These are phyloP conservation scores for Candida pseudocylindracea DNA, from an alignment of 1,139 yeast genomes.

Conservation along the genomic window DNA sequence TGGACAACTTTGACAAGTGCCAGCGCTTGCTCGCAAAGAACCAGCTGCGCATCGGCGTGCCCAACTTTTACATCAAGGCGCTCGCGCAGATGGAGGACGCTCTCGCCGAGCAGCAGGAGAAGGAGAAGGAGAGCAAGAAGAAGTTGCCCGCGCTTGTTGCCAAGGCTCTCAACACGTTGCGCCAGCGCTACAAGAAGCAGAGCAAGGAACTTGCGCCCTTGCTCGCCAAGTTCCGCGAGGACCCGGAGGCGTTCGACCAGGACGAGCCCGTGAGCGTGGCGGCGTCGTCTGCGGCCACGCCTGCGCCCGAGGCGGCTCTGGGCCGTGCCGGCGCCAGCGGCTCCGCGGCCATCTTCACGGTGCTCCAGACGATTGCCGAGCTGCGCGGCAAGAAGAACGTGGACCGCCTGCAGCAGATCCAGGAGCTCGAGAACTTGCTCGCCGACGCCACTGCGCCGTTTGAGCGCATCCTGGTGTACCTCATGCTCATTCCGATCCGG, in stretches of 20 bases:
- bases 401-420: slow-evolving; percentile 63
- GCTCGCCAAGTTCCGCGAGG: slow-evolving; percentile 35
- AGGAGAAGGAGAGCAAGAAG: slow-evolving; percentile 29
- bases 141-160: slow-evolving; percentile 69
- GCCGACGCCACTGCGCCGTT: slow-evolving; percentile 27
- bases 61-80: slow-evolving; percentile 46
- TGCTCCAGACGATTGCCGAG: slow-evolving; percentile 58
- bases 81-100: slow-evolving; percentile 56
- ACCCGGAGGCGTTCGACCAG: slow-evolving; percentile 52
- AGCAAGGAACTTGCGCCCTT: slow-evolving; percentile 41
- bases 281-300: slow-evolving; percentile 2
- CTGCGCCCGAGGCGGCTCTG: slow-evolving; percentile 9
- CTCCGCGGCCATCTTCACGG: slow-evolving; percentile 34
- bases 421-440: slow-evolving; percentile 42
- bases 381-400: slow-evolving; percentile 92
- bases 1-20: slow-evolving; percentile 60
- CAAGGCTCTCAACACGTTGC: slow-evolving; percentile 70
- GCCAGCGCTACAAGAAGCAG: slow-evolving; percentile 75
- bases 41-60: slow-evolving; percentile 56
- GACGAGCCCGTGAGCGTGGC: slow-evolving; percentile 17
- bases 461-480: slow-evolving; percentile 58
- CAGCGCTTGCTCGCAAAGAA: slow-evolving; percentile 45
- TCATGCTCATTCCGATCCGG: slow-evolving; percentile 71
- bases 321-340: slow-evolving; percentile 4
- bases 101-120: slow-evolving; percentile 27